phyloP scores from a whole-genome alignment of 495 filamentous ascomycete genomes.

The Lasiosphaeria miniovina region DNA sequence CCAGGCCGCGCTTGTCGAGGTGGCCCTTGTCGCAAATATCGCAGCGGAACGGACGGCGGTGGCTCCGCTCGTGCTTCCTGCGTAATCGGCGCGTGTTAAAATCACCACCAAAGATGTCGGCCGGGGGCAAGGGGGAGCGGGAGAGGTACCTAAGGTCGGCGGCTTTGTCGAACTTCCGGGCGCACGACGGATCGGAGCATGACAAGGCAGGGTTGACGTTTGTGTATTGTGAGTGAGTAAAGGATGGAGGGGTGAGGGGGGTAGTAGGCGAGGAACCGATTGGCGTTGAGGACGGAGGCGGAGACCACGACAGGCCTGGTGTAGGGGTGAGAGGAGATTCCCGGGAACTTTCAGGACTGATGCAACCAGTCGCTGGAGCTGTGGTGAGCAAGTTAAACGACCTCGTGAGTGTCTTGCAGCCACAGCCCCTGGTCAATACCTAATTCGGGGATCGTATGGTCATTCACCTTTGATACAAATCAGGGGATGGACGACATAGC shows the following conservation, averaged over 20 bases:
- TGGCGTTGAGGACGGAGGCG: no score
- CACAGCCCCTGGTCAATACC: no score
- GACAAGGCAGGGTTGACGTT: not conserved
- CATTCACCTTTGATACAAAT: no score
- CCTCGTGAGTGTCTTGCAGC: no score
- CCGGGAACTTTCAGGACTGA: no score
- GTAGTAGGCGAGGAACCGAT: no score
- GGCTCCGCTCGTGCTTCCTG: slow-evolving; percentile 20
- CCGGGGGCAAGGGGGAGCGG: not conserved
- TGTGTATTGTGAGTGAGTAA: not conserved
- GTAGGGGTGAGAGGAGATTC: no score
- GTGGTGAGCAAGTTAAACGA: no score
- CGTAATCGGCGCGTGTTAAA: not conserved
- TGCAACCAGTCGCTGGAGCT: no score
- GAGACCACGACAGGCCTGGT: no score
- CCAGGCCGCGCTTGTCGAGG: slow-evolving; percentile 22
- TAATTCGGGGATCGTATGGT: no score
- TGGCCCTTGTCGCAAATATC: slow-evolving; percentile 19
- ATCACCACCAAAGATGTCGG: not conserved
- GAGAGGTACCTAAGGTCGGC: not conserved
- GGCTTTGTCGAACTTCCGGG: not conserved
- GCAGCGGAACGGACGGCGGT: slow-evolving; percentile 20
- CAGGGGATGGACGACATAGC: no score
- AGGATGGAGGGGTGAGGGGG: not conserved
- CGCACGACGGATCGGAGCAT: not conserved